A percentile compares a stretch with the other conserved stretches of the same genome.
These are phyloP conservation scores for Phlyctochytrium bullatum DNA, from an alignment of 192 early-diverging fungal species.

Conservation along the genomic window DNA sequence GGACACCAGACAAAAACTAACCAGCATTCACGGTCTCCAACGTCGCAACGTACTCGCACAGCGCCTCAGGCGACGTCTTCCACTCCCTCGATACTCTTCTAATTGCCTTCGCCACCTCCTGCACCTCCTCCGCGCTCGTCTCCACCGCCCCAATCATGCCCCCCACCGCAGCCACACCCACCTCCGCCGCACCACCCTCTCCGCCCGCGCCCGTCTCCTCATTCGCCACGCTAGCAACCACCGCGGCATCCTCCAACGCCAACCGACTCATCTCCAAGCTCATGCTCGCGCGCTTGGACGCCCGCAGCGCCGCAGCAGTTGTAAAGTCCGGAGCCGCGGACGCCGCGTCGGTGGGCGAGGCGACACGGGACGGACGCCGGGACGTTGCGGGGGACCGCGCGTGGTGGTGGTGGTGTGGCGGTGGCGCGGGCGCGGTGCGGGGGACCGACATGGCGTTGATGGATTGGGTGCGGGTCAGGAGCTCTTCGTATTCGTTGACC, in stretches of 20 bases:
- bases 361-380: conserved; percentile 6
- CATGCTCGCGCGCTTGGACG: conserved; percentile 3
- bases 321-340: not conserved
- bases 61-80: not conserved
- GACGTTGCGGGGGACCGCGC: not conserved
- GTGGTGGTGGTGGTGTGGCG: not conserved
- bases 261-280: not conserved
- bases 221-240: not conserved
- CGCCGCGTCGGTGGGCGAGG: not conserved
- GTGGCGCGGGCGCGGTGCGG: not conserved
- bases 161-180: not conserved
- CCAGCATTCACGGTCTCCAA: conserved; percentile 14
- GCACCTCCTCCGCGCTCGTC: not conserved
- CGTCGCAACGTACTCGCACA: conserved; percentile 13
- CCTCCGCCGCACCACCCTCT: not conserved
- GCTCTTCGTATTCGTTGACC: conserved; percentile 24
- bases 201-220: not conserved
- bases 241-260: not conserved
- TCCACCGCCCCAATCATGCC: not conserved
- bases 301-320: conserved; percentile 3
- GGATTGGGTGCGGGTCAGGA: conserved; percentile 3
- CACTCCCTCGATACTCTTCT: not conserved
- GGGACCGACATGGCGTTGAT: not conserved
- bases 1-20: no score
- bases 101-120: not conserved